A percentile compares a stretch with the other conserved stretches of the same genome.
phyloP scores from a whole-genome alignment of 1,284 basidiomycete species.

The Entoloma clypeatum region DNA sequence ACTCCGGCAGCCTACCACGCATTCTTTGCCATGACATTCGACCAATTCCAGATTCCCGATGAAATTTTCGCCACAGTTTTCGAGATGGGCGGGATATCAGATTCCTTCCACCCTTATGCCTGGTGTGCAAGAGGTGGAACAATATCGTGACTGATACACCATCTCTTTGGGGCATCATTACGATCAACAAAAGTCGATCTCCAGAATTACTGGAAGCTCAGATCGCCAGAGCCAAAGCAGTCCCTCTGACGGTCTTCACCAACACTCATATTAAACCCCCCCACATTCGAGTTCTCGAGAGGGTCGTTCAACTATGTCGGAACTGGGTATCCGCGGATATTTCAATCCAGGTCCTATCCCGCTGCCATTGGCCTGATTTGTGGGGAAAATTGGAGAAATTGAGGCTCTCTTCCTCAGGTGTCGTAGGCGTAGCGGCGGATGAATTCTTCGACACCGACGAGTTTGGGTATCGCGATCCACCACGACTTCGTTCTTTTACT shows the following conservation, averaged over 20 bases:
- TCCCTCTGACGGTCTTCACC: conserved; percentile 15
- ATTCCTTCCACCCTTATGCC: conserved; percentile 24
- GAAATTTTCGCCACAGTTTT: conserved; percentile 23
- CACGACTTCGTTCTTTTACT: conserved; percentile 20
- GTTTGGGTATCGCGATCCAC: background rate
- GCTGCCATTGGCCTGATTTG: conserved; percentile 16
- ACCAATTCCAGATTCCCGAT: conserved; percentile 18
- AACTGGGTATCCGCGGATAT: conserved; percentile 23
- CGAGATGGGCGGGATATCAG: conserved; percentile 25
- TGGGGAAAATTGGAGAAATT: conserved; percentile 7
- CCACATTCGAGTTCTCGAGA: conserved; percentile 1
- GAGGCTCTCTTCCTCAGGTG: conserved; percentile 1
- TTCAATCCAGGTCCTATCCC: conserved; percentile 10
- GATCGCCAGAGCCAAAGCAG: conserved; percentile 20
- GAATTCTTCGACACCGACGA: conserved; percentile 3
- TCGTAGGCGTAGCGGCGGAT: background rate
- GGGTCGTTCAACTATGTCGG: conserved; percentile 13
- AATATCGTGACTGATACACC: conserved; percentile 22
- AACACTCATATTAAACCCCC: conserved; percentile 2
- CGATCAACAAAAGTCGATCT: conserved; percentile 11
- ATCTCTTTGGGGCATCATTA: conserved; percentile 25
- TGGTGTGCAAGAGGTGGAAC: conserved; percentile 22
- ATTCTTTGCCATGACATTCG: background rate
- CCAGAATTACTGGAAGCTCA: conserved; percentile 13
- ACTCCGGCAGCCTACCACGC: too few species aligned